Conservation (phyloP, 2,329 filamentous ascomycete species). For the Aureobasidium sp. region DNA sequence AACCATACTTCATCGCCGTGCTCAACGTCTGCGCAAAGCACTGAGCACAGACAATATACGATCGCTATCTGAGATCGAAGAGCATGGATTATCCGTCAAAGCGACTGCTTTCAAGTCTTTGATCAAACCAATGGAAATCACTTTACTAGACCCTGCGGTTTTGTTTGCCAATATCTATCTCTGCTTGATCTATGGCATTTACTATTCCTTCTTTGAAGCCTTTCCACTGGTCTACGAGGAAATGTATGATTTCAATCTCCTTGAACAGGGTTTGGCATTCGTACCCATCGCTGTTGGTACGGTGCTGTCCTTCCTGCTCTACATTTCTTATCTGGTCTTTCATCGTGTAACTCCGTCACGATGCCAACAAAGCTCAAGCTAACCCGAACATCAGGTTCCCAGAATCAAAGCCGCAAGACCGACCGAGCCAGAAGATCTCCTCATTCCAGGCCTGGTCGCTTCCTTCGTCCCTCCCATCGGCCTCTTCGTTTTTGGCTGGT, state of each 20-base stretch:
- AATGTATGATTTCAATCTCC: constrained; percentile 35
- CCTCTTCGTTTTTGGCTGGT: constrained; percentile 31
- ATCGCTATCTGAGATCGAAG: constrained; percentile 59
- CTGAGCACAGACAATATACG: constrained; percentile 36
- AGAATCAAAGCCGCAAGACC: not conserved
- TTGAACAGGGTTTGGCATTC: constrained; percentile 30
- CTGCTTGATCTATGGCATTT: constrained; percentile 30
- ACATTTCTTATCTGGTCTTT: not conserved
- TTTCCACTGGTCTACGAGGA: constrained; percentile 37
- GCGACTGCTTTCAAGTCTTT: constrained; percentile 50
- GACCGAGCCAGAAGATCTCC: constrained; percentile 22
- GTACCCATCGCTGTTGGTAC: constrained; percentile 27
- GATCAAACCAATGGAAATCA: constrained; percentile 19
- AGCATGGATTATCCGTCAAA: constrained; percentile 41
- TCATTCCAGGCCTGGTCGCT: constrained; percentile 25
- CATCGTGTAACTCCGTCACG: not conserved
- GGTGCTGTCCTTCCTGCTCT: not conserved
- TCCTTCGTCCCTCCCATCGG: constrained; percentile 25
- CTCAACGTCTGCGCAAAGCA: constrained; percentile 50
- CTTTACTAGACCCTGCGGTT: constrained; percentile 29
- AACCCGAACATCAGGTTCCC: too few relatives aligned
- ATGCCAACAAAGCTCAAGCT: too few relatives aligned
- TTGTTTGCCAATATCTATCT: constrained; percentile 29
- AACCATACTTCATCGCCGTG: constrained; percentile 56
- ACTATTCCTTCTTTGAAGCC: constrained; percentile 31